Conservation (phyloP, 305 asterid genomes). For the Plantago lanceolata region DNA sequence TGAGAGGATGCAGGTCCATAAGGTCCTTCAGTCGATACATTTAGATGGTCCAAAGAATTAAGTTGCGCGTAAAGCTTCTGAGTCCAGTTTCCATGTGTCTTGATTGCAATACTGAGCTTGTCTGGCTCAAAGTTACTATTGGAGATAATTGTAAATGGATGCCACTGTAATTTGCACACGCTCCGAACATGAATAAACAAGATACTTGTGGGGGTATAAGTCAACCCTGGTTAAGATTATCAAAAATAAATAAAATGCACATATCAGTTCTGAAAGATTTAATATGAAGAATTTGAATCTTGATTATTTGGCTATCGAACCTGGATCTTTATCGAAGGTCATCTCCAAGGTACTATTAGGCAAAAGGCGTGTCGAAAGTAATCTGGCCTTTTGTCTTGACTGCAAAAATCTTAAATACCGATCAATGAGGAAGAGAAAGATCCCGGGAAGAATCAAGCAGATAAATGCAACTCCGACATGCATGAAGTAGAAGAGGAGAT, state of each 20-base stretch:
- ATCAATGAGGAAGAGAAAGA: constrained; percentile 38
- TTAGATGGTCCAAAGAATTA: constrained; percentile 35
- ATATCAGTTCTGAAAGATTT: no score
- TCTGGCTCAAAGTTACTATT: constrained; percentile 34
- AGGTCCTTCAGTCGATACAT: constrained; percentile 63
- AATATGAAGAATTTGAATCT: not conserved
- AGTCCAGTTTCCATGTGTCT: constrained; percentile 38
- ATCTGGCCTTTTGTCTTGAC: constrained; percentile 24
- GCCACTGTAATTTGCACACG: constrained; percentile 43
- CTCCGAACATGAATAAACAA: constrained; percentile 35
- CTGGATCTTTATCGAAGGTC: constrained; percentile 38
- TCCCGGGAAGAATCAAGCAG: constrained; percentile 42
- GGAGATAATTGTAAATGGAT: constrained; percentile 42
- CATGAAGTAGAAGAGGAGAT: constrained; percentile 32
- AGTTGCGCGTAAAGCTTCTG: constrained; percentile 40
- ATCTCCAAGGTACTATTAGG: constrained; percentile 38
- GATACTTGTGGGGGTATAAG: constrained; percentile 31
- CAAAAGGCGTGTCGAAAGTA: constrained; percentile 31
- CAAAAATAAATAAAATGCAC: not conserved
- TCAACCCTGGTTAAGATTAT: constrained; percentile 17
- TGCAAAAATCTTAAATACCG: constrained; percentile 38
- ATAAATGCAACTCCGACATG: constrained; percentile 40
- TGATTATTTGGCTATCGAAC: constrained; percentile 18
- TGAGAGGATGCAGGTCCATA: constrained; percentile 51
- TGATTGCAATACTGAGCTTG: constrained; percentile 31